phyloP scores from a whole-genome alignment of 176 grass and related monocot genomes.

The Tillandsia leiboldiana region DNA sequence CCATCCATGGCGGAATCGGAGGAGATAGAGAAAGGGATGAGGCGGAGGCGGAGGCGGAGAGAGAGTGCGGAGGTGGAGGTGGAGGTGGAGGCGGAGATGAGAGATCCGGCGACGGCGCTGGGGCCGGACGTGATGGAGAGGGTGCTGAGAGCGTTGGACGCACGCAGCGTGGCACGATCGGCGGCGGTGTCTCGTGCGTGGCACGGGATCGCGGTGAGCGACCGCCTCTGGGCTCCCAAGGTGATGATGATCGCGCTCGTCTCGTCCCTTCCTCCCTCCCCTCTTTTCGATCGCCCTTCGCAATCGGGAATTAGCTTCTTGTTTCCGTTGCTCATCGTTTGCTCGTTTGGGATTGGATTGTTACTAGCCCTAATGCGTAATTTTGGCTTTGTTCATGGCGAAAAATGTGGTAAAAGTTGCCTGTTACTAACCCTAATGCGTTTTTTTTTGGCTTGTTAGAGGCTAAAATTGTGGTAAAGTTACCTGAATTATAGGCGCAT shows the following conservation, averaged over 20 bases:
- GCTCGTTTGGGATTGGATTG: no score
- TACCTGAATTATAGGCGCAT: no score
- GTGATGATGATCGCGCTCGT: constrained; percentile 8
- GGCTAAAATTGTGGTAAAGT: no score
- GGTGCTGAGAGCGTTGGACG: constrained; percentile 53
- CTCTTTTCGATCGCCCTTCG: background rate
- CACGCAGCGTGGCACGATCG: constrained; percentile 69
- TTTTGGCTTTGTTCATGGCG: no score
- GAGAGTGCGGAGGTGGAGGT: background rate
- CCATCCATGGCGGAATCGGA: background rate
- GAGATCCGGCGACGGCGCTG: constrained; percentile 46
- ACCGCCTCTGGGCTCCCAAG: constrained; percentile 65
- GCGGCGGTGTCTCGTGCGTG: constrained; percentile 46
- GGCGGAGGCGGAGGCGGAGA: constrained; percentile 20
- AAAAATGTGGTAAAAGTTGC: no score
- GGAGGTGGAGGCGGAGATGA: background rate
- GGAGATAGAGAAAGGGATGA: background rate
- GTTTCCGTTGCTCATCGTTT: no score
- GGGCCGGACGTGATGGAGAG: constrained; percentile 43
- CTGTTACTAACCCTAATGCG: no score
- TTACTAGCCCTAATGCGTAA: no score
- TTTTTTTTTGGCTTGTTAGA: no score
- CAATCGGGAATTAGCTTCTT: background rate
- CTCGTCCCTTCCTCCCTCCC: background rate
- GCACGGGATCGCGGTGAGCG: constrained; percentile 40